Evolutionary conservation across 768 basidiomycete species (phyloP).

Genomic region (Lentinus brumalis): DNA sequence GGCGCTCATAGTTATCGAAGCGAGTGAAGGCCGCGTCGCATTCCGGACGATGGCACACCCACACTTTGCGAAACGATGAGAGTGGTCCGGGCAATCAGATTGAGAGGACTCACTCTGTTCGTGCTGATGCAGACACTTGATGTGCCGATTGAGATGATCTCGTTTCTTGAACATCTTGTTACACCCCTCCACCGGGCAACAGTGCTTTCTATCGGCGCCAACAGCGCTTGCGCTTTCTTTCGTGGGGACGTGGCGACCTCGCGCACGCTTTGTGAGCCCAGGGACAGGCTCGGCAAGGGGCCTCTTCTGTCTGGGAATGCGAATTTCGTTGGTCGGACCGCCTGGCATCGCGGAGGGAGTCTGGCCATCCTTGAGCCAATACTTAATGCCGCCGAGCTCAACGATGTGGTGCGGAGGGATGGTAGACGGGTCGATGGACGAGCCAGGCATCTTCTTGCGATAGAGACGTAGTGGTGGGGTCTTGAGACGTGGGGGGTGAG

Average conservation of each 20-base stretch:
- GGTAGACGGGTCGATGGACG: background rate
- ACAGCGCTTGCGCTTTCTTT: conserved; percentile 17
- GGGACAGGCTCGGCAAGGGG: conserved; percentile 36
- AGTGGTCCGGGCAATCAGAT: background rate
- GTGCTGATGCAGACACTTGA: conserved; percentile 77
- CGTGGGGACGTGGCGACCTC: conserved; percentile 52
- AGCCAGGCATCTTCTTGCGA: background rate
- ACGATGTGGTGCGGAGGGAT: background rate
- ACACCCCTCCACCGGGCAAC: conserved; percentile 71
- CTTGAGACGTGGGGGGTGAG: conserved; percentile 6
- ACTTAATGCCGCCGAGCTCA: background rate
- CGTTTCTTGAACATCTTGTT: conserved; percentile 78
- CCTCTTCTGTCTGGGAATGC: background rate
- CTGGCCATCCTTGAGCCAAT: background rate
- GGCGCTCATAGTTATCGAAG: conserved; percentile 77
- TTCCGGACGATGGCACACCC: conserved; percentile 59
- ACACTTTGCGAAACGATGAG: conserved; percentile 36
- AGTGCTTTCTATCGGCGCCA: conserved; percentile 47
- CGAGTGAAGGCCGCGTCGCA: conserved; percentile 76
- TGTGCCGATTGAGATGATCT: conserved; percentile 83
- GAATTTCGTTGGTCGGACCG: background rate
- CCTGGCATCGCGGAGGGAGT: conserved; percentile 23
- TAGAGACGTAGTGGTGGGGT: background rate
- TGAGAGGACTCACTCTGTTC: conserved; percentile 67
- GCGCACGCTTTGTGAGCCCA: conserved; percentile 50